phyloP scores from a whole-genome alignment of 176 grass and related monocot genomes.

The Dactylis glomerata region DNA sequence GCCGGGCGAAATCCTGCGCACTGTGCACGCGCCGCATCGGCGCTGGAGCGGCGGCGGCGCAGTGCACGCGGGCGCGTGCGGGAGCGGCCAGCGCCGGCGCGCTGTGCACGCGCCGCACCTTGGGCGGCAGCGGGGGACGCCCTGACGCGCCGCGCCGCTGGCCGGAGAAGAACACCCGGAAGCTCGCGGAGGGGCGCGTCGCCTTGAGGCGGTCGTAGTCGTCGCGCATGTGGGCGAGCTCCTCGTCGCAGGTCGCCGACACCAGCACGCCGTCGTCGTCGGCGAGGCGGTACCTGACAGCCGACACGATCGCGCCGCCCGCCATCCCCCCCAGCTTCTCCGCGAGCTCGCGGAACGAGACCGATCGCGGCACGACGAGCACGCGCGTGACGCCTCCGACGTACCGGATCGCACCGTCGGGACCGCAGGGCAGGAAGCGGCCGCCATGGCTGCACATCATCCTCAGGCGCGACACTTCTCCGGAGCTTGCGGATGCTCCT shows the following conservation, averaged over 20 bases:
- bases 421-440: conserved; percentile 7
- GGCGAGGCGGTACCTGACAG: conserved; percentile 30
- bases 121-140: background rate
- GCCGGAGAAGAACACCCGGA: conserved; percentile 33
- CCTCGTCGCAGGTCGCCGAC: conserved; percentile 51
- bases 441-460: conserved; percentile 44
- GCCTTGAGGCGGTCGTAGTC: conserved; percentile 44
- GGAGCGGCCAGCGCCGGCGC: background rate
- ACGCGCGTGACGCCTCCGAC: conserved; percentile 40
- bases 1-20: background rate
- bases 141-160: background rate
- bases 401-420: conserved; percentile 9
- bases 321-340: conserved; percentile 10
- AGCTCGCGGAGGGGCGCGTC: background rate
- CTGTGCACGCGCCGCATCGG: conserved; percentile 27
- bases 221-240: conserved; percentile 44
- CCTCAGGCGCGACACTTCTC: background rate
- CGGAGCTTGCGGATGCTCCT: background rate
- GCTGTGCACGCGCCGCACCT: conserved; percentile 30
- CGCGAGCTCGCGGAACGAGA: conserved; percentile 12
- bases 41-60: background rate
- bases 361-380: conserved; percentile 22
- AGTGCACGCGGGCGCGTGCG: background rate
- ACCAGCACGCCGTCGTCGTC: conserved; percentile 37
- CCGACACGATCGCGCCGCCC: background rate